Evolutionary conservation across 2,329 filamentous ascomycete species (phyloP).

Genomic region (Clathrospora elynae): DNA sequence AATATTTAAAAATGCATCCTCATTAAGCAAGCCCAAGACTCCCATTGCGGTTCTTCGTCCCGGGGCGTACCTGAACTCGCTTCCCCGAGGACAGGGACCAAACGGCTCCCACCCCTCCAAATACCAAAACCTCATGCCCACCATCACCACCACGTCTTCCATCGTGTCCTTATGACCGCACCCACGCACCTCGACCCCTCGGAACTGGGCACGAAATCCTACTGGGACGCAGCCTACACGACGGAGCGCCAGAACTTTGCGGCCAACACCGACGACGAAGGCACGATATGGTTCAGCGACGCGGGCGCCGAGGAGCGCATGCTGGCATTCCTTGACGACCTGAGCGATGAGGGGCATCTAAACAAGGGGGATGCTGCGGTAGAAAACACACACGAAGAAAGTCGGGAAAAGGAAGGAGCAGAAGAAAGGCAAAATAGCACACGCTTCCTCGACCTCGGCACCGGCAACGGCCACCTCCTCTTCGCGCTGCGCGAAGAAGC

Average conservation of each 20-base stretch:
- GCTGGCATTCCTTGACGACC: conserved; percentile 62
- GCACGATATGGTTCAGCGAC: conserved; percentile 96
- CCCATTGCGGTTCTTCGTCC: too few species aligned
- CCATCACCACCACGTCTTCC: background rate
- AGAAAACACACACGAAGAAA: too few species aligned
- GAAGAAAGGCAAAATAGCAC: conserved; percentile 1
- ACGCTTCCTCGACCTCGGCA: conserved; percentile 83
- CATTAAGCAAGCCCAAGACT: too few species aligned
- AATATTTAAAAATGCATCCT: too few species aligned
- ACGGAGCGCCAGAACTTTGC: conserved; percentile 73
- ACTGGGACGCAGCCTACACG: conserved; percentile 69
- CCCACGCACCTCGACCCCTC: conserved; percentile 68
- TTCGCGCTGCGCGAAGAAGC: conserved; percentile 73
- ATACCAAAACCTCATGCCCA: too few species aligned
- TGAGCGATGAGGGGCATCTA: conserved; percentile 59
- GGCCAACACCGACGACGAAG: conserved; percentile 74
- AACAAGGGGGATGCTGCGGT: too few species aligned
- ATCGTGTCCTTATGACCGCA: conserved; percentile 27
- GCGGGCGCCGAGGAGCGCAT: conserved; percentile 84
- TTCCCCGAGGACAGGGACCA: too few species aligned
- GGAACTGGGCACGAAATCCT: conserved; percentile 78
- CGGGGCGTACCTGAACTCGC: too few species aligned
- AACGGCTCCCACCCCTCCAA: too few species aligned
- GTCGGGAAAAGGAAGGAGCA: conserved; percentile 33
- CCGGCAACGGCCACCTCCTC: conserved; percentile 91